Base-by-base conservation (phyloP, 2,329 filamentous ascomycete species). In the Cytospora piceicola region DNA sequence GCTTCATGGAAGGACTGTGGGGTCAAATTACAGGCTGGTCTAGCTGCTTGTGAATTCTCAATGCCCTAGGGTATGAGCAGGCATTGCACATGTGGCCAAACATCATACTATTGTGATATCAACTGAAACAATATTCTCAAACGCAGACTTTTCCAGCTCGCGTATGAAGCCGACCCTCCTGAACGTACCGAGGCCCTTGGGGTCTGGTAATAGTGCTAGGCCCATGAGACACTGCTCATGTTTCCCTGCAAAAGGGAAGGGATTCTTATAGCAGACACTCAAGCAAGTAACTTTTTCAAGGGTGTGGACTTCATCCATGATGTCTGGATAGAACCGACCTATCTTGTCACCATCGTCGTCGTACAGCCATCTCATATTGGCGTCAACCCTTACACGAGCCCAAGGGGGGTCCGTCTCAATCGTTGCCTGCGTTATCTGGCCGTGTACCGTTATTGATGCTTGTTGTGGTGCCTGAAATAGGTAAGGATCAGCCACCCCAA, bases 301-400 rank as follows among this genome's bases (percentile, higher is more conserved):
- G 30, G 34, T n/a, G 11, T 36, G 46, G 15, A 54, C 58, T 30
- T 61, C 58, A 11, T 29, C 7, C 29, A 54, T 54, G 22, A 54
- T 54, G n/a, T 61, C 58, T 24, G 49, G 49, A 17, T 61, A 54
- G 0, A 54, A 20, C 3, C 54, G 20, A 20, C 58, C 58, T n/a
- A 54, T 30, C 4, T 11, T 9, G 4, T 29, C 30, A 30, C 49
- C 46, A 32, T 32, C n/a, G 1, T n/a, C 6, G 6, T 9, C n/a
- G 30, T 61, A 39, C 14, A 61, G 24, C n/a, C 42, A 9, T 30
- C 34, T 61, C 24, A 22, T 12, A 4, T 7, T 22, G 6, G 9
- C 14, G 9, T 39, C 24, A 29, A 29, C 27, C 30, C 24, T 12
- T 2, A 17, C 32, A 17, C 12, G 2, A 9, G 30, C 3, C 1